A percentile compares a stretch with the other conserved stretches of the same genome.
These are phyloP conservation scores for Saitozyma sp. DNA, from an alignment of 768 basidiomycete species.

Conservation along the genomic window DNA sequence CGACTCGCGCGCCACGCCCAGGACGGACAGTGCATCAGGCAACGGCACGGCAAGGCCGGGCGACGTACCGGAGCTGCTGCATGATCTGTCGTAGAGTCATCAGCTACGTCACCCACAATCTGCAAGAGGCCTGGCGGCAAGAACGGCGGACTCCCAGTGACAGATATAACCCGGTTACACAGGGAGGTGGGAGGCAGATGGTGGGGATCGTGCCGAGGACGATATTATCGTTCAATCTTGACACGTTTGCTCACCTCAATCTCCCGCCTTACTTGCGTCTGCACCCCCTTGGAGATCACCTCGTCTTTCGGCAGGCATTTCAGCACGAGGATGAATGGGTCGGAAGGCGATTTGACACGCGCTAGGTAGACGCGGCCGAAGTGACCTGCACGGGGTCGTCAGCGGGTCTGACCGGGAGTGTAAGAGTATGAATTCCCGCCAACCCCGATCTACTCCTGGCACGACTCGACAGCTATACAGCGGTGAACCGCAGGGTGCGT, in stretches of 20 bases:
- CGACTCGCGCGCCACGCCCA: no score
- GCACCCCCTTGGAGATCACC: slow-evolving; percentile 80
- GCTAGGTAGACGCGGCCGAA: slow-evolving; percentile 99
- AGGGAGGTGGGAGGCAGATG: background rate
- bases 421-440: slow-evolving; percentile 39
- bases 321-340: slow-evolving; percentile 84
- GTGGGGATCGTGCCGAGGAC: no score
- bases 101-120: background rate
- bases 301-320: slow-evolving; percentile 97
- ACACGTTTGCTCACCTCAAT: slow-evolving; percentile 69
- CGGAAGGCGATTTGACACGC: slow-evolving; percentile 76
- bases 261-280: slow-evolving; percentile 94
- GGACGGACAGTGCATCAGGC: no score
- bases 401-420: slow-evolving; percentile 73
- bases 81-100: slow-evolving; percentile 26
- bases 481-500: background rate
- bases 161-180: background rate
- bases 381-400: slow-evolving; percentile 93
- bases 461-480: background rate
- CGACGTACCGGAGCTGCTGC: slow-evolving; percentile 35
- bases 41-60: no score
- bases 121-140: no score
- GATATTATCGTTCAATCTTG: no score
- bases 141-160: background rate
- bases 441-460: background rate